Evolutionary conservation across 78 protist species (phyloP), one percentile per base, ranked within the genome.

Genomic region (Creolimax fragrantissima): DNA sequence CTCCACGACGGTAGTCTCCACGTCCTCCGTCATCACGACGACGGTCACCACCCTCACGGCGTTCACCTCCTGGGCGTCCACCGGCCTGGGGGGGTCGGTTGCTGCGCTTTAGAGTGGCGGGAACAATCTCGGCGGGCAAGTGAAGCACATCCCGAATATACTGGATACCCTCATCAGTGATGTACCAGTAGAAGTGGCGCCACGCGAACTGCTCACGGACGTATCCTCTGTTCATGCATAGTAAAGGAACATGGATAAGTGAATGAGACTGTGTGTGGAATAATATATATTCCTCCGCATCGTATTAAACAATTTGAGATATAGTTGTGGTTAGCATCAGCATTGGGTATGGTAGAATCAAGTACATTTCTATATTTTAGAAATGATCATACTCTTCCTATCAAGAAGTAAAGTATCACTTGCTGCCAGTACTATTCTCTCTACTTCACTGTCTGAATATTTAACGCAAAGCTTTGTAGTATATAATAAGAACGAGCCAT

Each of bases 111-210:
- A 91, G 95, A 32, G 99, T 98, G 45, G 83, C 43, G 85, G 99
- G 99, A 36, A 98, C 96, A 36, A 97, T 94, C 74, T 95, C 94
- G 44, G 85, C 96, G 58, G 98, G 97, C 41, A 97, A 88, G 95
- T 96, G 95, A 89, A 98, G 98, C 95, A 84, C 95, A 85, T 93
- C 94, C 37, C 98, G 94, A 88, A 98, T 91, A 94, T 96, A 96
- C 89, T 96, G 92, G 92, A 98, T 90, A 94, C 99, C 99, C 89
- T 94, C 96, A 91, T 97, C 94, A 92, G 95, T 97, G 90, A 98
- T 94, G 96, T 84, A 94, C 95, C 94, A 96, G 97, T 97, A 97
- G 66, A n/a, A 96, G 93, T 95, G 93, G 90, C 95, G 94, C 98
- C 98, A 98, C 93, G 97, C 95, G 96, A 95, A 98, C 45, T 84